Evolutionary conservation across 2,329 filamentous ascomycete genomes (phyloP).

Genomic region (Colletotrichum nymphaeae): DNA sequence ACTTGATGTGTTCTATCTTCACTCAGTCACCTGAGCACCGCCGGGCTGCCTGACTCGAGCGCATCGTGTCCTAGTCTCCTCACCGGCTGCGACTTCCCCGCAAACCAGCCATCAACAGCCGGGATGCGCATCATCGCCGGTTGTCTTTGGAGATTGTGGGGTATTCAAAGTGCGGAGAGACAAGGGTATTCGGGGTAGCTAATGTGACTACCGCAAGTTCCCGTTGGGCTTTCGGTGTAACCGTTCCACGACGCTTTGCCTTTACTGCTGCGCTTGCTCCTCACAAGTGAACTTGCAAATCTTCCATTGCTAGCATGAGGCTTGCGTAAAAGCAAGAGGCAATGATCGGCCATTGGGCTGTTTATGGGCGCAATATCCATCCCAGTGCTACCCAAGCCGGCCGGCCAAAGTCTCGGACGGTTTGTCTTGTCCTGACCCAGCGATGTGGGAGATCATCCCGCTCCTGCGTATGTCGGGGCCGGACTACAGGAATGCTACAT

Average conservation of each 20-base stretch:
- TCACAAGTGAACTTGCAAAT: not conserved
- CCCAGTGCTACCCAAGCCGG: constrained; percentile 24
- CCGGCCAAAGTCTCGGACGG: not conserved
- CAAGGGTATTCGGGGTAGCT: constrained; percentile 27
- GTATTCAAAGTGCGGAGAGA: constrained; percentile 28
- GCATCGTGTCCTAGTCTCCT: not conserved
- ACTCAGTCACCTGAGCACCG: not conserved
- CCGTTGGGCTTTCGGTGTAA: constrained; percentile 17
- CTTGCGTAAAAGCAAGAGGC: constrained; percentile 7
- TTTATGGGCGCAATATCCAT: not conserved
- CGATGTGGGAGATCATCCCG: constrained; percentile 9
- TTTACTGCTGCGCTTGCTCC: constrained; percentile 17
- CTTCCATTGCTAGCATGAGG: not conserved
- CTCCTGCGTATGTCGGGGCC: not conserved
- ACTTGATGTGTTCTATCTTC: not conserved
- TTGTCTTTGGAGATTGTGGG: constrained; percentile 21
- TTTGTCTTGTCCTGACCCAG: not conserved
- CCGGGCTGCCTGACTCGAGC: not conserved
- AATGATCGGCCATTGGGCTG: constrained; percentile 8
- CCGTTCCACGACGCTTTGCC: constrained; percentile 12
- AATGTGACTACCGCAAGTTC: not conserved
- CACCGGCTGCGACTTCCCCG: constrained; percentile 31
- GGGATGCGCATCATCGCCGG: constrained; percentile 19
- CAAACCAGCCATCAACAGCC: constrained; percentile 11
- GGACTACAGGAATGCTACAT: not conserved